Conservation (phyloP, 352 stramenopile genomes). For the Globisporangium splendens region DNA sequence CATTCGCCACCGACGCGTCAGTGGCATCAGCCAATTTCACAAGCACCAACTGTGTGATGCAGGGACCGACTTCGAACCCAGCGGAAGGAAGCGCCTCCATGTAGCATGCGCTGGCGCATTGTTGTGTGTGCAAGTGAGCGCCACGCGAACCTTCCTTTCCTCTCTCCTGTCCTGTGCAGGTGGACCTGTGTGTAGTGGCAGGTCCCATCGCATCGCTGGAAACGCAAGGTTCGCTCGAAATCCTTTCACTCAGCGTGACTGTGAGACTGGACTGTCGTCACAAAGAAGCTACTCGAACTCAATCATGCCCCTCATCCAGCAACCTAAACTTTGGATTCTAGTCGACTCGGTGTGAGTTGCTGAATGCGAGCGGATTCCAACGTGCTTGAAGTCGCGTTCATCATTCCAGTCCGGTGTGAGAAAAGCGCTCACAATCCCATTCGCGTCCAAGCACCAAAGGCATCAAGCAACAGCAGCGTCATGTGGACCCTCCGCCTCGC, state of each 20-base stretch:
- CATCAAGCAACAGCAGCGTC: constrained; percentile 6
- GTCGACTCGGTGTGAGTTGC: too few species aligned
- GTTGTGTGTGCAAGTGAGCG: too few species aligned
- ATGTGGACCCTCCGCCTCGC: constrained; percentile 11
- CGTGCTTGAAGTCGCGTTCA: background rate
- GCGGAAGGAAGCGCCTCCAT: too few species aligned
- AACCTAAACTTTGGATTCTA: too few species aligned
- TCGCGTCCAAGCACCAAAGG: background rate
- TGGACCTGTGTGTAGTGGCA: background rate
- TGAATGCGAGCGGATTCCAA: background rate
- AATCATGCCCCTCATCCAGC: background rate
- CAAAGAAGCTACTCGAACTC: background rate
- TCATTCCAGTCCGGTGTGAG: background rate
- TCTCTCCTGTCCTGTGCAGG: background rate
- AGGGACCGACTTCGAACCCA: too few species aligned
- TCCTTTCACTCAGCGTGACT: background rate
- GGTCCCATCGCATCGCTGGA: background rate
- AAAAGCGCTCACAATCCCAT: constrained; percentile 1
- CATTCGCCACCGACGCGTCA: too few species aligned
- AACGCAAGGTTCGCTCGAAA: background rate
- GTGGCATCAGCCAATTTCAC: too few species aligned
- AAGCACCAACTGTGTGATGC: too few species aligned
- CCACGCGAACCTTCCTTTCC: too few species aligned
- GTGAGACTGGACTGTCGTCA: background rate
- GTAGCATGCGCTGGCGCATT: too few species aligned